phyloP scores from a whole-genome alignment of 441 rosid species.

The Omphalea diandra region DNA sequence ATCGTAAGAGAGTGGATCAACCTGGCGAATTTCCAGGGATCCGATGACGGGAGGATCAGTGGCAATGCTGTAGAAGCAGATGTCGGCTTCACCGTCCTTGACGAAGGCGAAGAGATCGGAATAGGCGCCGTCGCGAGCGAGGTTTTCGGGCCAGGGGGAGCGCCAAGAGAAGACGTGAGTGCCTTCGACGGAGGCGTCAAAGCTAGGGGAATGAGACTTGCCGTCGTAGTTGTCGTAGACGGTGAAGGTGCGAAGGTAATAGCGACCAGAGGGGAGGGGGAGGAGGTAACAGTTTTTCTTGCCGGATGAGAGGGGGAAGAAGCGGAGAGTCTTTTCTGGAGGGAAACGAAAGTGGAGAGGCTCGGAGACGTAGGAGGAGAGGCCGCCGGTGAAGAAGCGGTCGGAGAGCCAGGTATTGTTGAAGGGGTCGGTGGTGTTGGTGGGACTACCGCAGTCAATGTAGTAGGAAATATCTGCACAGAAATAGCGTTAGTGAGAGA shows the following conservation, averaged over 20 bases:
- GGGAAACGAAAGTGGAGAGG: slow-evolving; percentile 70
- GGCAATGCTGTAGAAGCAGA: slow-evolving; percentile 90
- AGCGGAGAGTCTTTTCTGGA: slow-evolving; percentile 77
- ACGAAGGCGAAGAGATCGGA: slow-evolving; percentile 88
- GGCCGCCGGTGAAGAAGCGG: slow-evolving; percentile 78
- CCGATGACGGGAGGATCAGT: slow-evolving; percentile 93
- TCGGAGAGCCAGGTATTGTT: slow-evolving; percentile 79
- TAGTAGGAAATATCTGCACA: slow-evolving; percentile 56
- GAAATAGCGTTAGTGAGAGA: background rate
- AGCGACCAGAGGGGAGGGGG: slow-evolving; percentile 82
- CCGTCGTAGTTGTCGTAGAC: slow-evolving; percentile 94
- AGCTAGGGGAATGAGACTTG: slow-evolving; percentile 77
- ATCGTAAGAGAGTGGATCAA: slow-evolving; percentile 69
- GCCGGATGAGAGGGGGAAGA: slow-evolving; percentile 88
- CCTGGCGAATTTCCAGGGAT: slow-evolving; percentile 65
- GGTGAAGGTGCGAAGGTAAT: slow-evolving; percentile 86
- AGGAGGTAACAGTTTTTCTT: slow-evolving; percentile 91
- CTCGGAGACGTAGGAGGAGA: slow-evolving; percentile 70
- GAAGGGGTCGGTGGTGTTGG: slow-evolving; percentile 56
- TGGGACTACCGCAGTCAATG: slow-evolving; percentile 83
- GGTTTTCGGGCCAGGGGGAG: slow-evolving; percentile 69
- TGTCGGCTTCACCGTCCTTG: slow-evolving; percentile 65
- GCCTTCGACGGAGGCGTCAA: slow-evolving; percentile 89
- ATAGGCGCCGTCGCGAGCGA: slow-evolving; percentile 78
- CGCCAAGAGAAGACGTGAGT: slow-evolving; percentile 91